These are phyloP conservation scores for Xanthoconium separans DNA, from an alignment of 1,284 basidiomycete genomes.

Conservation along the genomic window DNA sequence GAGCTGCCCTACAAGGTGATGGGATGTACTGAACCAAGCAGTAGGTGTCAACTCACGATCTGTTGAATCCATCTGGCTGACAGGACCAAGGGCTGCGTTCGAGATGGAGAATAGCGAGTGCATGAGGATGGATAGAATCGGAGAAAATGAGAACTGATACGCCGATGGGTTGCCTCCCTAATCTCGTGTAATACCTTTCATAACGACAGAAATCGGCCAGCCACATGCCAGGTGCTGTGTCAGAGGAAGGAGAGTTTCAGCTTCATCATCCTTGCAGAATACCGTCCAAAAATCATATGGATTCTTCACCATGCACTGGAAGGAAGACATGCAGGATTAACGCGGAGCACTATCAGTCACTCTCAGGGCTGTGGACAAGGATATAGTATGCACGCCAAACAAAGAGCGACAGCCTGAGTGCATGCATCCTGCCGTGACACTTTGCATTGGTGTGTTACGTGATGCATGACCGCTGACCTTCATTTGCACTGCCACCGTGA, in stretches of 20 bases:
- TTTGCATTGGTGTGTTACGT: too few relatives aligned
- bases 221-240: neutral
- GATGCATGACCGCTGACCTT: too few relatives aligned
- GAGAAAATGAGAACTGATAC: too few relatives aligned
- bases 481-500: too few relatives aligned
- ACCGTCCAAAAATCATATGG: neutral
- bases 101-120: constrained; percentile 6
- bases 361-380: neutral
- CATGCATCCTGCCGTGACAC: neutral
- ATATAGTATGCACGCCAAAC: too few relatives aligned
- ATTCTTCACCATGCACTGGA: too few relatives aligned
- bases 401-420: too few relatives aligned
- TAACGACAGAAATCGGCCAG: neutral
- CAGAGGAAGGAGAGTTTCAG: neutral
- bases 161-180: neutral
- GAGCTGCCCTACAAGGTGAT: too few relatives aligned
- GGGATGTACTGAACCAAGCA: neutral
- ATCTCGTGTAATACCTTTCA: neutral
- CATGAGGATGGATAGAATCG: neutral
- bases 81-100: constrained; percentile 17
- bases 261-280: neutral
- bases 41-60: constrained; percentile 26
- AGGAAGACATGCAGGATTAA: too few relatives aligned
- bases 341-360: neutral
- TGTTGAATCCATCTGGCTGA: constrained; percentile 28